These are phyloP conservation scores for Scedosporium dehoogii DNA, from an alignment of 2,329 filamentous ascomycete genomes.

Conservation along the genomic window DNA sequence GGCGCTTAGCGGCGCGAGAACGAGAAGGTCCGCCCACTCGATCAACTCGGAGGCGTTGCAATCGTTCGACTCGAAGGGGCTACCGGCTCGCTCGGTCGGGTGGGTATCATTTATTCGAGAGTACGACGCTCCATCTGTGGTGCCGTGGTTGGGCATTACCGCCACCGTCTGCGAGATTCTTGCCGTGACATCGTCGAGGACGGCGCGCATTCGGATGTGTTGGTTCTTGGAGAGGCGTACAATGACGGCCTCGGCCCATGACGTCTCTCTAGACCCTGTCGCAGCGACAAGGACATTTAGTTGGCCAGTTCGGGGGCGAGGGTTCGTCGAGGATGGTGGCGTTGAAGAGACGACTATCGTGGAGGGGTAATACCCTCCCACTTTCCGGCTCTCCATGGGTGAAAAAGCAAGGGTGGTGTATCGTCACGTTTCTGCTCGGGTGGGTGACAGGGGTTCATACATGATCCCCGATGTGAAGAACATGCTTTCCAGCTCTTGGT, in stretches of 20 bases:
- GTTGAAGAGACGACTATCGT: not conserved
- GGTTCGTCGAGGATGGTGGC: not conserved
- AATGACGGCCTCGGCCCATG: slow-evolving; percentile 56
- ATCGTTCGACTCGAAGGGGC: slow-evolving; percentile 13
- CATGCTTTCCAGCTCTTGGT: not conserved
- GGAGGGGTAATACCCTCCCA: not conserved
- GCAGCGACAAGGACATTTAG: slow-evolving; percentile 54
- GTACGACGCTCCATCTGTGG: slow-evolving; percentile 8
- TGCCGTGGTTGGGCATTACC: slow-evolving; percentile 44
- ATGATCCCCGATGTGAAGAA: not conserved
- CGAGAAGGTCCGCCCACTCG: slow-evolving; percentile 78
- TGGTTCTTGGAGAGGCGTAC: slow-evolving; percentile 56
- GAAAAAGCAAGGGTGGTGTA: not conserved
- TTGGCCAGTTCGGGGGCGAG: slow-evolving; percentile 8
- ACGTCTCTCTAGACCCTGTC: slow-evolving; percentile 54
- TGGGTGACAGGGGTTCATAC: not conserved
- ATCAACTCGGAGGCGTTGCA: slow-evolving; percentile 54
- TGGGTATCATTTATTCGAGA: not conserved
- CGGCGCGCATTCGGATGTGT: slow-evolving; percentile 50
- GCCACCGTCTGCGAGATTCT: slow-evolving; percentile 54
- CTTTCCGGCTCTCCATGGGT: not conserved
- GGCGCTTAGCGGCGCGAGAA: slow-evolving; percentile 76
- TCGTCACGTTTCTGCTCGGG: not conserved
- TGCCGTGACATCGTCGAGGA: slow-evolving; percentile 56
- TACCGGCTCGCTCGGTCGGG: slow-evolving; percentile 10